Percentiles rank a stretch among this genome's conserved stretches.
phyloP scores from a whole-genome alignment of 2,329 filamentous ascomycete species.

The Diaporthe citrichinensis region DNA sequence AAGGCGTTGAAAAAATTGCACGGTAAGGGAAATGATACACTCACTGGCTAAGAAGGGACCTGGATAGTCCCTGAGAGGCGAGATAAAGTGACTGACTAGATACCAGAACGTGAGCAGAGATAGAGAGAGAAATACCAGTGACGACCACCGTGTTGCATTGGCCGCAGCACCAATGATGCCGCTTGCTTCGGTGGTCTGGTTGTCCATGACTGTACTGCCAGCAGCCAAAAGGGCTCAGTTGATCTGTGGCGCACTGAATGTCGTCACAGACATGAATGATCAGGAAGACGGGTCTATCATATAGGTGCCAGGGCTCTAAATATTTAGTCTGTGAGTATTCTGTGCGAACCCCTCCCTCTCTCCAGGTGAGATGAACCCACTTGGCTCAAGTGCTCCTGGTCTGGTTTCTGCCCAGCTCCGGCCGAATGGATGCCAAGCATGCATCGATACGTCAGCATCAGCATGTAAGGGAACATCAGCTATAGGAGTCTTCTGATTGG shows the following conservation, averaged over 20 bases:
- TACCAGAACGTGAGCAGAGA: background rate
- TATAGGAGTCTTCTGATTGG: background rate
- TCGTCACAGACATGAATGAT: background rate
- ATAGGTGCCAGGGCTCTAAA: background rate
- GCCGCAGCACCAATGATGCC: background rate
- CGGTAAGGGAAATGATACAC: background rate
- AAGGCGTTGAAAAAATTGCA: background rate
- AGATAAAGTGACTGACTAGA: background rate
- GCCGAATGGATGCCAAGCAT: slow-evolving; percentile 21
- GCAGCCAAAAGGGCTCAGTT: background rate
- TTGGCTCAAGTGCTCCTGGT: background rate
- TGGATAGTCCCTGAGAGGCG: slow-evolving; percentile 8
- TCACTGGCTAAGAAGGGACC: slow-evolving; percentile 29
- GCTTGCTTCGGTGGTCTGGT: background rate
- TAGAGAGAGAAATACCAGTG: background rate
- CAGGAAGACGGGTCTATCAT: background rate
- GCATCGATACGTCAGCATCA: slow-evolving; percentile 7
- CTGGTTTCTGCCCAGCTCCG: slow-evolving; percentile 5
- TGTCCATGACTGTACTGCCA: background rate
- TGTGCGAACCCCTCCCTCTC: background rate
- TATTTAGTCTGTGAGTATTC: background rate
- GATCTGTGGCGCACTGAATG: too few species aligned
- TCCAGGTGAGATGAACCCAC: background rate
- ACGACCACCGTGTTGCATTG: background rate
- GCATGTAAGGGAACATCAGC: background rate